Evolutionary conservation across 2,329 filamentous ascomycete genomes (phyloP), one percentile per base, ranked within the genome.

Genomic region (Fusarium kyushuense): DNA sequence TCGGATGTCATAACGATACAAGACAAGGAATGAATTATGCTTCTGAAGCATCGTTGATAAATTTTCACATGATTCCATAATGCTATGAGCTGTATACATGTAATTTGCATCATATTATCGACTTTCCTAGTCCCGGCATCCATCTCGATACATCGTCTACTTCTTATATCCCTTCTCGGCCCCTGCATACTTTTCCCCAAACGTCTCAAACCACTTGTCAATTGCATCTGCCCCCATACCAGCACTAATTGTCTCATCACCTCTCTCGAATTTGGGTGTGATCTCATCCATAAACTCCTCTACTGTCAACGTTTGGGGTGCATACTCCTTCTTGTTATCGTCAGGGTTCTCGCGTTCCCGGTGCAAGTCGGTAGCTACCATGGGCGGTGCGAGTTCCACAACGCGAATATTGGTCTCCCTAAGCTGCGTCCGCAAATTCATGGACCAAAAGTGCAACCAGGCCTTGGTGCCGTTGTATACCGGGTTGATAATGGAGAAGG

Each of bases 381-480:
- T 83, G 5, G 86, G 86, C 46, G 86, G 86, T 43, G 80, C 85
- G 67, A 88, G 84, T 74, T 89, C 85, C 0, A 89, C 78, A 0
- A 88, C 83, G 13, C 76, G 79, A 32, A 88, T 76, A 2, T 77
- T 79, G 0, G 63, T 75, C 14, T 76, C 73, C 43, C 76, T 71
- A 1, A 88, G 74, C 71, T 88, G 86, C 2, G 81, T 81, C 7
- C 86, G 78, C 25, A 89, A 69, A 43, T 84, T 86, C 80, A 88
- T 83, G 27, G 77, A 83, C 80, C 83, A 88, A 73, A 83, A 87
- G 69, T 88, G 85, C 38, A 87, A 36, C 83, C 82, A 89, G 0
- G 85, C 84, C 69, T 89, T 89, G 3, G 84, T 87, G 4, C 83
- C 86, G 70, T 87, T 87, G 75, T 89, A 89, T 1, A 87, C 83